These are phyloP conservation scores for Globisporangium paroecandrum DNA, from an alignment of 352 stramenopile species.

Conservation along the genomic window DNA sequence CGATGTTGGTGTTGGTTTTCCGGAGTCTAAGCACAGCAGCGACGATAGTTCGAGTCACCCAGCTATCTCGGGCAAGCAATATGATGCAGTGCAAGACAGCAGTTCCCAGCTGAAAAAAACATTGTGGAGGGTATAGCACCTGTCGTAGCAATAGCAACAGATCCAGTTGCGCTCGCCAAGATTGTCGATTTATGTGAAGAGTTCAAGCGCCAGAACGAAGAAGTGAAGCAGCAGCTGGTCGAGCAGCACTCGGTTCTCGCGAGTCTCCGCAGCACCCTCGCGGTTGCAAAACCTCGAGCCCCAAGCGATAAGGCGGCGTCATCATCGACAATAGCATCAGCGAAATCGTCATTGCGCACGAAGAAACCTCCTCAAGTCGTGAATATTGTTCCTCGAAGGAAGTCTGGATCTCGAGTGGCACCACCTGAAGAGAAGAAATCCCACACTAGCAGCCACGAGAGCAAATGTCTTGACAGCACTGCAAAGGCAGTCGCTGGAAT, in stretches of 20 bases:
- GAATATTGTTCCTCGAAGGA: background rate
- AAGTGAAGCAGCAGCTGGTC: constrained; percentile 43
- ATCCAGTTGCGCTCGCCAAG: constrained; percentile 33
- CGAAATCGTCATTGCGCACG: background rate
- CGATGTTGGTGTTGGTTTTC: background rate
- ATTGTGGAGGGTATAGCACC: background rate
- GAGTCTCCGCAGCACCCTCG: constrained; percentile 20
- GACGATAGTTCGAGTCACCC: background rate
- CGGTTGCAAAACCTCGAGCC: background rate
- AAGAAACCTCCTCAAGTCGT: background rate
- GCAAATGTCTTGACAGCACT: too few relatives aligned
- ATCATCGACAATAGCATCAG: constrained; percentile 4
- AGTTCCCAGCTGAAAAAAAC: background rate
- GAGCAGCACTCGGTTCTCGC: constrained; percentile 44
- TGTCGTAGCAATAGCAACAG: constrained; percentile 1
- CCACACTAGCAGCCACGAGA: too few relatives aligned
- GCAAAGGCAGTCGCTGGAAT: background rate
- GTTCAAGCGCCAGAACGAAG: constrained; percentile 56
- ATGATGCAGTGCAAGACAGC: background rate
- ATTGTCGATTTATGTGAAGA: constrained; percentile 57
- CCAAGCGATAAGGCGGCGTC: constrained; percentile 9
- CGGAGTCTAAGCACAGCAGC: background rate
- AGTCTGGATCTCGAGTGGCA: background rate
- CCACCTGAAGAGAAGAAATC: background rate
- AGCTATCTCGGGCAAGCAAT: background rate